These are phyloP conservation scores for Phellinidium pouzarii DNA, from an alignment of 1,284 basidiomycete species.

Conservation along the genomic window DNA sequence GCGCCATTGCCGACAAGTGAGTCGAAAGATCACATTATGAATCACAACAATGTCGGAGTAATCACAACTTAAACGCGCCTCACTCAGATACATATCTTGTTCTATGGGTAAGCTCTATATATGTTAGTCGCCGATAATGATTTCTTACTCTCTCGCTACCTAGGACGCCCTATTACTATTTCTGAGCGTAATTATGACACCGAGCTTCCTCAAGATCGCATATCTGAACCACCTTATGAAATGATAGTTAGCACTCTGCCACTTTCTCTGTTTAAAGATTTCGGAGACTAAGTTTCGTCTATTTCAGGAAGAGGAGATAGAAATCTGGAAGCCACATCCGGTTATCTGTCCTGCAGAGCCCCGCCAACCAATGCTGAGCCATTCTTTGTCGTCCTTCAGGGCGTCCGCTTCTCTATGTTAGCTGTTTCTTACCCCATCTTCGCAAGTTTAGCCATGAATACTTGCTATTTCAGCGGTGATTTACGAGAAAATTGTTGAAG, in stretches of 20 bases:
- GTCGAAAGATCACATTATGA: conserved; percentile 20
- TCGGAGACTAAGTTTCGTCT: not conserved
- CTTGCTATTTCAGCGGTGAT: conserved; percentile 42
- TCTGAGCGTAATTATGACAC: conserved; percentile 72
- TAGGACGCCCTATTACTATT: conserved; percentile 64
- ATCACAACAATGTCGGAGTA: conserved; percentile 12
- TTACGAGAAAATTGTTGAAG: conserved; percentile 58
- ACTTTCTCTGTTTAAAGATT: not conserved
- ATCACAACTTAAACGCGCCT: not conserved
- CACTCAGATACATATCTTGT: conserved; percentile 17
- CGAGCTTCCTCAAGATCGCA: conserved; percentile 42
- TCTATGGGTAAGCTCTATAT: conserved; percentile 10
- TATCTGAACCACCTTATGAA: not conserved
- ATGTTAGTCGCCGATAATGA: not conserved
- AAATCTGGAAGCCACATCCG: conserved; percentile 47
- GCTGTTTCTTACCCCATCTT: conserved; percentile 21
- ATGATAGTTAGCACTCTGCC: conserved; percentile 2
- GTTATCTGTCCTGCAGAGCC: conserved; percentile 31
- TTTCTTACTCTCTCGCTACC: not conserved
- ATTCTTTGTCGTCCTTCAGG: conserved; percentile 51
- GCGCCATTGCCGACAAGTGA: conserved; percentile 68
- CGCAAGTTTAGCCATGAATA: not conserved
- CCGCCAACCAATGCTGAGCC: conserved; percentile 41
- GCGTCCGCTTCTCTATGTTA: conserved; percentile 55
- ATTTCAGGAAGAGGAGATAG: conserved; percentile 46